phyloP scores from a whole-genome alignment of 768 basidiomycete genomes.

The Stropharia rugosoannulata region DNA sequence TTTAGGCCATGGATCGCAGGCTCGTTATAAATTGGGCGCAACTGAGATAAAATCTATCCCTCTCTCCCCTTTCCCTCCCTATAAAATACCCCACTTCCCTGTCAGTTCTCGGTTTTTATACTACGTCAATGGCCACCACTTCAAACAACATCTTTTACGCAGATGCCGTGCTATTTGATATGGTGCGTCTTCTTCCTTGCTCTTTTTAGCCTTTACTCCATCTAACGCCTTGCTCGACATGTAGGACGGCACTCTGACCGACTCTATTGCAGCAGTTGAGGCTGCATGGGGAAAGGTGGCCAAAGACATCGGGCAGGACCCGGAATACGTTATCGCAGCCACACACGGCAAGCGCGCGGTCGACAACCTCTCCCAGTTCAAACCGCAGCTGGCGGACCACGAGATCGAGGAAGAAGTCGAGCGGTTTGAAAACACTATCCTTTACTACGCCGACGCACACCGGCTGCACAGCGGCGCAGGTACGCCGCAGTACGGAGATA shows the following conservation, averaged over 20 bases:
- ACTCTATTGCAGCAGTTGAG: conserved; percentile 73
- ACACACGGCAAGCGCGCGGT: conserved; percentile 80
- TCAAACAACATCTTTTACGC: conserved; percentile 36
- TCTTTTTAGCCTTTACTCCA: neutral
- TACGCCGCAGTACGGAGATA: neutral
- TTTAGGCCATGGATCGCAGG: neutral
- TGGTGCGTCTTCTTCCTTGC: conserved; percentile 39
- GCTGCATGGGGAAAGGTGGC: conserved; percentile 78
- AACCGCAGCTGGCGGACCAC: conserved; percentile 50
- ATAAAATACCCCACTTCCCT: neutral
- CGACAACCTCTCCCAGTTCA: conserved; percentile 68
- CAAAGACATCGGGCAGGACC: conserved; percentile 65
- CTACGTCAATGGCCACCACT: conserved; percentile 3
- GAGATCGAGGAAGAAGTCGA: conserved; percentile 59
- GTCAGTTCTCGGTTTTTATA: neutral
- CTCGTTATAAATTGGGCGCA: neutral
- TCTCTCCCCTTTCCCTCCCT: neutral
- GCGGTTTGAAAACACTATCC: conserved; percentile 64
- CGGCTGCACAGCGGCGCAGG: conserved; percentile 33
- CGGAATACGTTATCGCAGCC: conserved; percentile 64
- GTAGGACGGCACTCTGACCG: conserved; percentile 71
- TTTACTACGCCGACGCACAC: conserved; percentile 66
- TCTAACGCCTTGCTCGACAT: conserved; percentile 6
- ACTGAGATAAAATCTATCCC: neutral
- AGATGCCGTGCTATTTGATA: conserved; percentile 68